These are phyloP conservation scores for Stachybotrys chartarum DNA, from an alignment of 2,329 filamentous ascomycete genomes.

Conservation along the genomic window DNA sequence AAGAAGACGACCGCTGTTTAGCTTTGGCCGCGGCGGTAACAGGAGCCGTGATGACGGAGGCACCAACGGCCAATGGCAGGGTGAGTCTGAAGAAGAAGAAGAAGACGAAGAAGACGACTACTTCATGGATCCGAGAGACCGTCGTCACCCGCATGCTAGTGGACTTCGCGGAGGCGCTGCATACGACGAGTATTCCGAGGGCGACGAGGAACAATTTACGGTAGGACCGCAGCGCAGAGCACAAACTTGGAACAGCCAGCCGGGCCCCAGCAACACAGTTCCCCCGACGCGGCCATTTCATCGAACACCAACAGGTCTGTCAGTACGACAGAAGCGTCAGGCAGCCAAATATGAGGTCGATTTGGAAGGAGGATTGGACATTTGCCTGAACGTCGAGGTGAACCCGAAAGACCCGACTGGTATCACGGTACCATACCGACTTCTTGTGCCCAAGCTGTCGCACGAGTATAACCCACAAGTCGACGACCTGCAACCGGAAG, in stretches of 20 bases:
- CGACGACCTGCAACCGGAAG: slow-evolving; percentile 10
- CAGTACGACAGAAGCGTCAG: slow-evolving; percentile 52
- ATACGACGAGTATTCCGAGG: slow-evolving; percentile 42
- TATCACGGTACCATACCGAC: slow-evolving; percentile 77
- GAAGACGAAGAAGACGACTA: slow-evolving; percentile 32
- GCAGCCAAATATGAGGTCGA: slow-evolving; percentile 56
- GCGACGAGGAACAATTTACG: slow-evolving; percentile 52
- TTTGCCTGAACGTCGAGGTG: slow-evolving; percentile 85
- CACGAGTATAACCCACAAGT: slow-evolving; percentile 42
- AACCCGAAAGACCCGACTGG: slow-evolving; percentile 79
- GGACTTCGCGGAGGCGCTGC: slow-evolving; percentile 34
- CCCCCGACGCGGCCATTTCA: slow-evolving; percentile 42
- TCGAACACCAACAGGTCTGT: slow-evolving; percentile 63
- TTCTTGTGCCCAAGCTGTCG: slow-evolving; percentile 74
- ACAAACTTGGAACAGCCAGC: slow-evolving; percentile 19
- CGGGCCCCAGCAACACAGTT: slow-evolving; percentile 13
- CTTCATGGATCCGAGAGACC: slow-evolving; percentile 12
- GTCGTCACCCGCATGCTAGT: slow-evolving; percentile 13
- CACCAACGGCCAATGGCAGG: slow-evolving; percentile 45
- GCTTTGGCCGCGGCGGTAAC: slow-evolving; percentile 33
- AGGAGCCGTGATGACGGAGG: slow-evolving; percentile 39
- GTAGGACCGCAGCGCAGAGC: slow-evolving; percentile 26
- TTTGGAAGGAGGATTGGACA: slow-evolving; percentile 75
- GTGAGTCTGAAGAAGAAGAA: slow-evolving; percentile 17
- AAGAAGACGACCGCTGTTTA: slow-evolving; percentile 31